These are phyloP conservation scores for Acer saccharum DNA, from an alignment of 345 rosid species.

Conservation along the genomic window DNA sequence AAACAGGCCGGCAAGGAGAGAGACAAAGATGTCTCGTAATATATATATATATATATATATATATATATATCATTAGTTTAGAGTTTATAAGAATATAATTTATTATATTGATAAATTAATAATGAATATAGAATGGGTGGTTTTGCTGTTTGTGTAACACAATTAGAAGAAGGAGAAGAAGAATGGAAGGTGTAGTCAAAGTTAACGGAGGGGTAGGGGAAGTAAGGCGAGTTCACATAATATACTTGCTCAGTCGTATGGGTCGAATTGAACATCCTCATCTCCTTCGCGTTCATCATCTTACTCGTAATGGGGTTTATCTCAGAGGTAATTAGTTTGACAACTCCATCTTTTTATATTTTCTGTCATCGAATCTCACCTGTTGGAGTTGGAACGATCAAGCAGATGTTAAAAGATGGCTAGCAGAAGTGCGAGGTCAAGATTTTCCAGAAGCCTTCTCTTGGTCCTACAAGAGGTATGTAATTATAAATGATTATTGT, in stretches of 20 bases:
- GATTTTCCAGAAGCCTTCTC: constrained; percentile 62
- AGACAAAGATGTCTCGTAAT: constrained; percentile 8
- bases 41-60: not conserved
- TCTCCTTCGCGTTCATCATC: constrained; percentile 64
- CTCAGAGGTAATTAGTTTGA: constrained; percentile 48
- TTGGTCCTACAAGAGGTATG: constrained; percentile 83
- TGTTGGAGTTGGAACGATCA: not conserved
- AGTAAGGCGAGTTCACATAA: constrained; percentile 58
- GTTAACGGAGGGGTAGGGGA: constrained; percentile 39
- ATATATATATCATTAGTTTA: too few species aligned
- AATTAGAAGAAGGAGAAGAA: constrained; percentile 6
- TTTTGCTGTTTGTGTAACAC: not conserved
- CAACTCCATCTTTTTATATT: not conserved
- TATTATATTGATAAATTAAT: not conserved
- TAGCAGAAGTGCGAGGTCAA: constrained; percentile 67
- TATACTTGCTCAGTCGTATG: constrained; percentile 63
- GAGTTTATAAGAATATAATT: too few species aligned
- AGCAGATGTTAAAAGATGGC: constrained; percentile 75
- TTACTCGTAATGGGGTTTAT: constrained; percentile 50
- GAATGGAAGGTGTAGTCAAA: constrained; percentile 16
- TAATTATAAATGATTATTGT: too few species aligned
- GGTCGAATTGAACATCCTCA: constrained; percentile 76
- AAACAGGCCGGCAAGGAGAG: constrained; percentile 16
- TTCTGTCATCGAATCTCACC: not conserved
- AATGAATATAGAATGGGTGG: not conserved